Evolutionary conservation across 352 stramenopile species (phyloP).

Genomic region (Pythium pectinolyticum): DNA sequence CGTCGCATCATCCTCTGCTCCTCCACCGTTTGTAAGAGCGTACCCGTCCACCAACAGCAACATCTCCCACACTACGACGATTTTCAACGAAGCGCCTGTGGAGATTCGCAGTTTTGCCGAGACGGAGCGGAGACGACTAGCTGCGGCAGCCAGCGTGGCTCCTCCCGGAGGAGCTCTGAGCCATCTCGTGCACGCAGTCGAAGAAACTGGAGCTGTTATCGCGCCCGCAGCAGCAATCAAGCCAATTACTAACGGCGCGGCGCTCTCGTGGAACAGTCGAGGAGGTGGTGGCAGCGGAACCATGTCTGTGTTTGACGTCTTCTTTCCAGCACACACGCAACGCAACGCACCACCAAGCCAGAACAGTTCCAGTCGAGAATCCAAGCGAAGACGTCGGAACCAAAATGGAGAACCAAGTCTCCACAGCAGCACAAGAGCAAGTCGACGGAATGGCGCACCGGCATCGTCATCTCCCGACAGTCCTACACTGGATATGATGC

Average conservation of each 20-base stretch:
- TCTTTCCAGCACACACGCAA: slow-evolving; percentile 43
- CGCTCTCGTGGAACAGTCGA: slow-evolving; percentile 21
- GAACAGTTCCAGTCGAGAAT: slow-evolving; percentile 10
- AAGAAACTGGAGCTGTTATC: background rate
- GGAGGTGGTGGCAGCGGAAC: slow-evolving; percentile 13
- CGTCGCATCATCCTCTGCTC: background rate
- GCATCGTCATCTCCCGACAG: slow-evolving; percentile 20
- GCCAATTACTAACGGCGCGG: slow-evolving; percentile 7
- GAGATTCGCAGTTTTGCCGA: slow-evolving; percentile 65
- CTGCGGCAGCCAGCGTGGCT: slow-evolving; percentile 1
- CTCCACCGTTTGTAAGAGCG: slow-evolving; percentile 11
- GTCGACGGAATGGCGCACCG: slow-evolving; percentile 9
- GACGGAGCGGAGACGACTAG: slow-evolving; percentile 34
- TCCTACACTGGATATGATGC: slow-evolving; percentile 43
- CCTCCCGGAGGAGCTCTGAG: slow-evolving; percentile 1
- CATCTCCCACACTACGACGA: slow-evolving; percentile 23
- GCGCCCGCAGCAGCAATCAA: slow-evolving; percentile 9
- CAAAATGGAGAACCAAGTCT: slow-evolving; percentile 10
- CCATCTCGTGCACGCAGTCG: slow-evolving; percentile 9
- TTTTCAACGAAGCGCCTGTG: slow-evolving; percentile 59
- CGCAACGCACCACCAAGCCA: slow-evolving; percentile 5
- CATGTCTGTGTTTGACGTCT: slow-evolving; percentile 63
- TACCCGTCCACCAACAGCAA: slow-evolving; percentile 2
- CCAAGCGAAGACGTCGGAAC: slow-evolving; percentile 26
- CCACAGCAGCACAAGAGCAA: slow-evolving; percentile 6